A percentile compares a stretch with the other conserved stretches of the same genome.
These are phyloP conservation scores for Nannizziopsis barbatae DNA, from an alignment of 2,329 filamentous ascomycete genomes.

Conservation along the genomic window DNA sequence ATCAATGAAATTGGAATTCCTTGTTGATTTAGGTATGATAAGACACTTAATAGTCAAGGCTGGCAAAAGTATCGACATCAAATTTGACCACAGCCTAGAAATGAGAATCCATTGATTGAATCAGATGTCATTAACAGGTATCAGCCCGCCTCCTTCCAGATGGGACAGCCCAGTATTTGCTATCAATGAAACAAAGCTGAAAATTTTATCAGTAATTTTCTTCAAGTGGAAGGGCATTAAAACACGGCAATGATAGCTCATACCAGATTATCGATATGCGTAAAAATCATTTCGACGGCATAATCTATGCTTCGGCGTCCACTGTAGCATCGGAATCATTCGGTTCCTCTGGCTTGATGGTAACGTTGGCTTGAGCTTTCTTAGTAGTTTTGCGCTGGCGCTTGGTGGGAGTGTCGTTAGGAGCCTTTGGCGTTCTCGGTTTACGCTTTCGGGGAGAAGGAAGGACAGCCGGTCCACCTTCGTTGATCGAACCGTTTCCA, in stretches of 20 bases:
- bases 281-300: conserved; percentile 16
- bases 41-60: too few species aligned
- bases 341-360: background rate
- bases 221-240: background rate
- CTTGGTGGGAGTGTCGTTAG: conserved; percentile 12
- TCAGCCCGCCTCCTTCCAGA: too few species aligned
- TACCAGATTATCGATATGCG: conserved; percentile 17
- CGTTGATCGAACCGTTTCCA: background rate
- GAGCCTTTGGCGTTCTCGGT: conserved; percentile 10
- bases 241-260: background rate
- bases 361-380: background rate
- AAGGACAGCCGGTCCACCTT: background rate
- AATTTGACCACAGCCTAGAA: too few species aligned
- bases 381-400: conserved; percentile 9
- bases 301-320: background rate
- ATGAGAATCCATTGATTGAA: too few species aligned
- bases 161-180: too few species aligned
- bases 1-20: too few species aligned
- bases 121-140: too few species aligned
- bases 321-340: conserved; percentile 3
- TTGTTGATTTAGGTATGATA: too few species aligned
- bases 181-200: too few species aligned
- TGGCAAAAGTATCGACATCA: too few species aligned
- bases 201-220: too few species aligned
- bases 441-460: conserved; percentile 10